Conservation (phyloP, 805 yeast genomes). For the Cyberlindnera bimundalis region DNA sequence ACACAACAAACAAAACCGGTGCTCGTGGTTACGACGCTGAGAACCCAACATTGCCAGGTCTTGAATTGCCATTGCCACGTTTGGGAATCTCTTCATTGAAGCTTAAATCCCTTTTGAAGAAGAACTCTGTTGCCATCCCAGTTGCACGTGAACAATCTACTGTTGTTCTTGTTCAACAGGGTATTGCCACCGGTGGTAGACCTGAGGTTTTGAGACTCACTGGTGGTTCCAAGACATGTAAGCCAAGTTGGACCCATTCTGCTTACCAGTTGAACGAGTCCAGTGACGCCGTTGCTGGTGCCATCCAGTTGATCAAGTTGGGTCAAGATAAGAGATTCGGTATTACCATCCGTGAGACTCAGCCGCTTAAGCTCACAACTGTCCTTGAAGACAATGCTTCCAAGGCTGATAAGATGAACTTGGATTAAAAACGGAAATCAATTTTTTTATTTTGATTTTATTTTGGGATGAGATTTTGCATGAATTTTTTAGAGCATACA, state of each 20-base stretch:
- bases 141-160: constrained; percentile 82
- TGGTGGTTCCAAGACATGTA: constrained; percentile 67
- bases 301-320: constrained; percentile 53
- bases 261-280: constrained; percentile 56
- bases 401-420: constrained; percentile 15
- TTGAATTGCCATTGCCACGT: constrained; percentile 72
- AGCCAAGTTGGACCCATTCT: constrained; percentile 89
- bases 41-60: constrained; percentile 66
- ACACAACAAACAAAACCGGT: constrained; percentile 65
- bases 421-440: constrained; percentile 9
- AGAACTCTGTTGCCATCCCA: constrained; percentile 45
- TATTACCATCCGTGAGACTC: constrained; percentile 58
- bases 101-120: constrained; percentile 57
- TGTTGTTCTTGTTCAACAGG: constrained; percentile 52
- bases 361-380: constrained; percentile 42
- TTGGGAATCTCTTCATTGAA: constrained; percentile 68
- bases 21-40: constrained; percentile 61
- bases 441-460: neutral
- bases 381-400: constrained; percentile 8
- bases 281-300: constrained; percentile 38
- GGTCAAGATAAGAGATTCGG: constrained; percentile 70
- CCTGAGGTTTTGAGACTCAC: constrained; percentile 71
- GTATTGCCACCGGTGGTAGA: constrained; percentile 36
- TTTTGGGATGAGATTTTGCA: constrained; percentile 1
- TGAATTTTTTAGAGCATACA: constrained; percentile 3